phyloP scores from a whole-genome alignment of 106 monocot genomes.

The Acorus gramineus region DNA sequence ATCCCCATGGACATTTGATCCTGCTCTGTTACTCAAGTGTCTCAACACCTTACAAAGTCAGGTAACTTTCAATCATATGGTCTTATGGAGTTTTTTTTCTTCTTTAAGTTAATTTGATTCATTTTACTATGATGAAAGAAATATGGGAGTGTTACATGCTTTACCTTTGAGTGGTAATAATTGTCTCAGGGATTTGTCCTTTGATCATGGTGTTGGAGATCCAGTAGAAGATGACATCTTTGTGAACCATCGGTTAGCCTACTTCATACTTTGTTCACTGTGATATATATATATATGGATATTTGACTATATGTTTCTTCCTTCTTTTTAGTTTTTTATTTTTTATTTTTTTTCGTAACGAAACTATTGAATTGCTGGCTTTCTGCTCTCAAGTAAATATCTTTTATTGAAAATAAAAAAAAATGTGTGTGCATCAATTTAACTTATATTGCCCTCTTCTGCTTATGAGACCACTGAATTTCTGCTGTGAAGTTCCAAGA shows the following conservation, averaged over 20 bases:
- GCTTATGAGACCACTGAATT: no score
- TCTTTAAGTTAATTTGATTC: background rate
- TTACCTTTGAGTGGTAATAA: background rate
- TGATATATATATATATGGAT: no score
- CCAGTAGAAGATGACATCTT: constrained; percentile 85
- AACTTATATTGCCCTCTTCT: no score
- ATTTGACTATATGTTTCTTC: background rate
- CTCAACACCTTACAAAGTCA: constrained; percentile 38
- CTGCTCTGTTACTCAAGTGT: constrained; percentile 54
- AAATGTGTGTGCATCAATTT: no score
- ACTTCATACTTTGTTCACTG: no score
- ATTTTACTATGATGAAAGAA: background rate
- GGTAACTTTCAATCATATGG: constrained; percentile 16
- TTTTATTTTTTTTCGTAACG: background rate
- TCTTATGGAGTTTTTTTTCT: background rate
- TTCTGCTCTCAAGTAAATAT: no score
- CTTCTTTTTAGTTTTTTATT: background rate
- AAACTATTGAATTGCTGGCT: no score
- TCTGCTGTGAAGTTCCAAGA: no score
- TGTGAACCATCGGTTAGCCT: constrained; percentile 53
- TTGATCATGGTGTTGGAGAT: constrained; percentile 98
- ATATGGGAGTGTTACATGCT: no score
- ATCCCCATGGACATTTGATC: constrained; percentile 95
- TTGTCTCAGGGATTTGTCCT: constrained; percentile 67
- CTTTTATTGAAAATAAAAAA: no score